Conservation (phyloP, 352 stramenopile genomes). For the Phytopythium delawarense region DNA sequence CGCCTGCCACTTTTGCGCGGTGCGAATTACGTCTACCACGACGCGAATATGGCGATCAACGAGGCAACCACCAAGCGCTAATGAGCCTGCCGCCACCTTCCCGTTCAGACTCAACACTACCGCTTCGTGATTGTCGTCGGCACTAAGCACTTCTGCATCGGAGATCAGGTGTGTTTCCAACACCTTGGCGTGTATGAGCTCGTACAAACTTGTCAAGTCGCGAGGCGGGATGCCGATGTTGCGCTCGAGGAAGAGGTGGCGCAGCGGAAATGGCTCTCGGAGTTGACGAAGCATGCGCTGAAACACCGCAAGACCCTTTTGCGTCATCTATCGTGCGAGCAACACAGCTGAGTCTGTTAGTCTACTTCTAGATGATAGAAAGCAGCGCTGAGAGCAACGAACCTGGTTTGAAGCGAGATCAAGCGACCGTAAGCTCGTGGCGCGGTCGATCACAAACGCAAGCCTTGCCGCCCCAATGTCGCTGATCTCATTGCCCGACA, state of each 20-base stretch:
- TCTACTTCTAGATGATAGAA: too few relatives aligned
- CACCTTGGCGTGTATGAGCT: conserved; percentile 44
- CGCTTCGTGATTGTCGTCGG: background rate
- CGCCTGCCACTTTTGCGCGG: conserved; percentile 19
- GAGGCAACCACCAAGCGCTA: conserved; percentile 29
- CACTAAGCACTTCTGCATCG: background rate
- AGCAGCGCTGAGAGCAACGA: background rate
- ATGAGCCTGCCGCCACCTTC: conserved; percentile 13
- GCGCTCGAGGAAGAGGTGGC: conserved; percentile 30
- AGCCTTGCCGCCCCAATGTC: conserved; percentile 36
- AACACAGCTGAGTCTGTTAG: background rate
- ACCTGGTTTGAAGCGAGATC: conserved; percentile 54
- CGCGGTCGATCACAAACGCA: conserved; percentile 41
- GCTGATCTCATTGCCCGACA: conserved; percentile 41
- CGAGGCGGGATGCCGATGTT: conserved; percentile 13
- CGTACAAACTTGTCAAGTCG: conserved; percentile 15
- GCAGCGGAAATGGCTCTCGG: conserved; percentile 23
- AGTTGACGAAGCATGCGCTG: conserved; percentile 34
- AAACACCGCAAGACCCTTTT: conserved; percentile 25
- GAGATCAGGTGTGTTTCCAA: conserved; percentile 20
- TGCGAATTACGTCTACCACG: conserved; percentile 14
- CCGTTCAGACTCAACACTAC: conserved; percentile 19
- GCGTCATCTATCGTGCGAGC: conserved; percentile 24
- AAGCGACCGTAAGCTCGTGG: conserved; percentile 28
- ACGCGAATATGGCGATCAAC: conserved; percentile 20